phyloP scores from a whole-genome alignment of 306 rosid genomes.

The Inga leiocalycina region DNA sequence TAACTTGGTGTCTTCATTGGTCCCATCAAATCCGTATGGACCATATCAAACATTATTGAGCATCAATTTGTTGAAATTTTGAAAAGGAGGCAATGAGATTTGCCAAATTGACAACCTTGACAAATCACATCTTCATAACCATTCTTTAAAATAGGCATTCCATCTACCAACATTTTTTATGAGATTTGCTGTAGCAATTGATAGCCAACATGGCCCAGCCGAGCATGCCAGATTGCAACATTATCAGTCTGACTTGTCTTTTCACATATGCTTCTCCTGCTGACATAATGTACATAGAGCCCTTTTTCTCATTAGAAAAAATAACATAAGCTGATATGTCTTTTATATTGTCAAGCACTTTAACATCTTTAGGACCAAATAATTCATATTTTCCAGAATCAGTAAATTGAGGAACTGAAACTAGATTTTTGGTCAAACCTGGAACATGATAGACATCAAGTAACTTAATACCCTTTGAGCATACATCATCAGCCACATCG shows the following conservation, averaged over 20 bases:
- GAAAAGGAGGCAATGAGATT: not conserved
- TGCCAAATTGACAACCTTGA: not conserved
- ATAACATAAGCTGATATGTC: too few relatives aligned
- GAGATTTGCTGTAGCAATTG: not conserved
- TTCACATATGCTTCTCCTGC: not conserved
- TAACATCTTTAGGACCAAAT: too few relatives aligned
- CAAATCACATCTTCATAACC: too few relatives aligned
- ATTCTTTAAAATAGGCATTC: not conserved
- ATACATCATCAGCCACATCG: too few relatives aligned
- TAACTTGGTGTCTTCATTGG: not conserved
- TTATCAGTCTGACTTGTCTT: not conserved
- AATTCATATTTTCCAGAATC: too few relatives aligned
- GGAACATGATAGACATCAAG: too few relatives aligned
- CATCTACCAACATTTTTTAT: not conserved
- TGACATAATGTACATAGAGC: too few relatives aligned
- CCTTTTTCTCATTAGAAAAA: too few relatives aligned
- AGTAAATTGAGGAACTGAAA: too few relatives aligned
- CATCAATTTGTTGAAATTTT: not conserved
- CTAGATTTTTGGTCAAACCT: too few relatives aligned
- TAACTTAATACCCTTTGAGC: too few relatives aligned
- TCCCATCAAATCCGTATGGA: not conserved
- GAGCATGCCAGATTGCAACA: not conserved
- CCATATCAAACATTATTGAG: not conserved
- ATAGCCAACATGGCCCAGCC: not conserved
- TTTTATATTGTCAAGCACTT: too few relatives aligned